Evolutionary conservation across 345 rosid species (phyloP), one percentile per base, ranked within the genome.

Genomic region (Mercurialis annua): DNA sequence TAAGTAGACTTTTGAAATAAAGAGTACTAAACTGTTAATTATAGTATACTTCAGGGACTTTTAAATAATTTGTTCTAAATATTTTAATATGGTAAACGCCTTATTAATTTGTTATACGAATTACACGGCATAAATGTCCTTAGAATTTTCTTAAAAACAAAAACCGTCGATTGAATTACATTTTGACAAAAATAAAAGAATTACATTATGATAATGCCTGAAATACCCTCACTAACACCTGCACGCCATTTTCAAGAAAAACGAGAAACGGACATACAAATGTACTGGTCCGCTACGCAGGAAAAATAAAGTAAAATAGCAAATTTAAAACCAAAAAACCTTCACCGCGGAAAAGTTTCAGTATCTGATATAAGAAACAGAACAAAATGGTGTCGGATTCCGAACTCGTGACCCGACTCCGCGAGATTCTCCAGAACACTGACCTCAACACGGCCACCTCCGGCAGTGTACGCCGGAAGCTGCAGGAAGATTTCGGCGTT

Each of bases 361-460:
- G 11, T 1, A 40, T 40, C 46, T 10, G 1, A 21, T 11, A 4
- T 6, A 1, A 6, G 63, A 3, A 7, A 40, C 8, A 43, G 58
- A 38, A 7, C 47, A 71, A 62, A 66, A 86, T 87, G 95, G 88
- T 81, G 16, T 80, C 90, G 58, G 97, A 92, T 64, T 67, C 80
- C 59, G 98, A 90, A 70, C 83, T 90, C 33, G 85, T 73, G 75
- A 69, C 72, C 70, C 91, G 90, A 38, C 96, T 92, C 73, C 84
- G 82, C 64, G 87, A 92, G 55, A 79, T 90, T 53, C 90, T 92
- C 56, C 65, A 70, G 54, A 71, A 63, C 48, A 85, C 95, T 64
- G 92, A 92, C 96, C 90, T 90, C 0, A 77, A 90, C 31, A 90
- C 81, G 59, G 77, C 96, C 64, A 92, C 95, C 58, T 80, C 91